A percentile compares a stretch with the other conserved stretches of the same genome.
Conservation (phyloP, 331 rosid species). For the Prunus yedoensis region DNA sequence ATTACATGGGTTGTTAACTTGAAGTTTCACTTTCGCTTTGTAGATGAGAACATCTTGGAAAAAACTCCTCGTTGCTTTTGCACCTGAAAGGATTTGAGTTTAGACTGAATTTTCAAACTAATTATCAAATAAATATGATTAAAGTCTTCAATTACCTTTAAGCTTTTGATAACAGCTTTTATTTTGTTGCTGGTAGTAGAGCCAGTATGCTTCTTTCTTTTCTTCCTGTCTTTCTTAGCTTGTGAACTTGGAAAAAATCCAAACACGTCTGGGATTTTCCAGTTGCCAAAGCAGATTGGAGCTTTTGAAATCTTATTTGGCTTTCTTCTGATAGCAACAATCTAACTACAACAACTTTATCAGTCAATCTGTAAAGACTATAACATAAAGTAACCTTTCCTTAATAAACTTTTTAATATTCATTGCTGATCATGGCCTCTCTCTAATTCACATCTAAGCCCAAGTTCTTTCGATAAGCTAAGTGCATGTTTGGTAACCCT, state of each 20-base stretch:
- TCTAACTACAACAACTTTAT: conserved; percentile 25
- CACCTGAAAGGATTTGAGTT: conserved; percentile 11
- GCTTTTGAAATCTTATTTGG: conserved; percentile 20
- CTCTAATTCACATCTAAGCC: not conserved
- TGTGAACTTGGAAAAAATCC: conserved; percentile 27
- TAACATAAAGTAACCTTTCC: not conserved
- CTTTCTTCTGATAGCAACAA: conserved; percentile 33
- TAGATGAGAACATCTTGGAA: conserved; percentile 3
- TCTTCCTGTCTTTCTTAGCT: conserved; percentile 30
- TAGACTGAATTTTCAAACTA: not conserved
- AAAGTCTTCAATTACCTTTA: conserved; percentile 12
- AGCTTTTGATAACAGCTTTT: conserved; percentile 1
- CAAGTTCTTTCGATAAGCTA: not conserved
- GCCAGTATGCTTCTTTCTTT: conserved; percentile 20
- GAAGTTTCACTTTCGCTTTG: conserved; percentile 1
- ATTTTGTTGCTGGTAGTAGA: conserved; percentile 14
- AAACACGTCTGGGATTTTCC: conserved; percentile 47
- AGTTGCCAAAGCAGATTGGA: conserved; percentile 46
- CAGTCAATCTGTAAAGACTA: not conserved
- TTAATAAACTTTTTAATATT: not conserved
- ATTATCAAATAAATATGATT: not conserved
- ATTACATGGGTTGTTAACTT: not conserved
- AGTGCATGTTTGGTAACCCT: not conserved
- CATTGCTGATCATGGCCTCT: not conserved
- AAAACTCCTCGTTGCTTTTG: conserved; percentile 10